phyloP scores from a whole-genome alignment of 768 basidiomycete species.

The Hemileccinum impolitum region DNA sequence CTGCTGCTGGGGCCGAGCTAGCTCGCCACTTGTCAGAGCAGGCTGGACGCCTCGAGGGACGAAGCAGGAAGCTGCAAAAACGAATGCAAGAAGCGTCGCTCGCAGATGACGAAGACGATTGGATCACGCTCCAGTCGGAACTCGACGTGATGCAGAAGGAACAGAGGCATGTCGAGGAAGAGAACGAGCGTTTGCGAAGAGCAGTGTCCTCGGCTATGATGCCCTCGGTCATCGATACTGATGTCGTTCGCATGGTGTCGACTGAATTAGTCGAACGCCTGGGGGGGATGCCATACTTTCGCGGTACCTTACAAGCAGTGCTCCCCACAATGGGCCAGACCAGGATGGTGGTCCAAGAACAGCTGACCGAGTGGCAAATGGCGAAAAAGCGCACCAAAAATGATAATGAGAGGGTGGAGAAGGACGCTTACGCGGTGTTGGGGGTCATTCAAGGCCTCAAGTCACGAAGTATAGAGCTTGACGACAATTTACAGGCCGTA shows the following conservation, averaged over 20 bases:
- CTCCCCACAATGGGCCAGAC: background rate
- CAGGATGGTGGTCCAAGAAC: background rate
- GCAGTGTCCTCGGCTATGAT: background rate
- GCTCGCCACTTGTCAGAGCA: constrained; percentile 46
- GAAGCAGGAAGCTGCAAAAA: background rate
- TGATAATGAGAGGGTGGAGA: background rate
- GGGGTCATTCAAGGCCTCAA: background rate
- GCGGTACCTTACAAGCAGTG: background rate
- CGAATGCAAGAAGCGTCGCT: background rate
- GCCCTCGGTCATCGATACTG: background rate
- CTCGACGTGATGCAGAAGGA: background rate
- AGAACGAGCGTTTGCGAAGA: background rate
- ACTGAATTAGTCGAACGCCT: background rate
- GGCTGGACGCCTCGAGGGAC: constrained; percentile 38
- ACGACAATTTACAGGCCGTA: no score
- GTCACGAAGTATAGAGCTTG: background rate
- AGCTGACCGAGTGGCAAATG: background rate
- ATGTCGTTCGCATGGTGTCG: no score
- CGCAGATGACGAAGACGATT: background rate
- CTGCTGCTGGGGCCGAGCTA: constrained; percentile 51
- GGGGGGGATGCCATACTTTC: no score
- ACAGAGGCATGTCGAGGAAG: background rate
- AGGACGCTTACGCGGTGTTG: background rate
- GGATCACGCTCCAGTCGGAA: background rate
- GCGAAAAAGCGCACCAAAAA: background rate